Evolutionary conservation across 805 yeast genomes (phyloP).

Genomic region (Hemisphaericaspora nanyangensis): DNA sequence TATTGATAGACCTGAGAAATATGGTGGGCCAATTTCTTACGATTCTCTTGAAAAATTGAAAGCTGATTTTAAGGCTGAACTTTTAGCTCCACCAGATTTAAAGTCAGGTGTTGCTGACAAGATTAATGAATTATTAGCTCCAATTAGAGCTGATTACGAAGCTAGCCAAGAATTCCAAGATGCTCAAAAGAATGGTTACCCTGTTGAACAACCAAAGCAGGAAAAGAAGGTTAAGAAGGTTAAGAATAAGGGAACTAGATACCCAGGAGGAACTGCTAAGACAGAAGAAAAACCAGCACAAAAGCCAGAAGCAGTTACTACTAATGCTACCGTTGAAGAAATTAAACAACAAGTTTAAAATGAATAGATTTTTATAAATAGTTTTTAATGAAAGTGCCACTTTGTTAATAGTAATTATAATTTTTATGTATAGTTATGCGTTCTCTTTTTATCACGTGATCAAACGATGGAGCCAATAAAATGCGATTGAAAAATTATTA

Average conservation of each 20-base stretch:
- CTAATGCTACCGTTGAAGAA: slow-evolving; percentile 1
- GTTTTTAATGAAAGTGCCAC: not conserved
- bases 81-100: slow-evolving; percentile 88
- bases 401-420: too few species aligned
- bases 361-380: slow-evolving; percentile 13
- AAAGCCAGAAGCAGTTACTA: not conserved
- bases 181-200: slow-evolving; percentile 78
- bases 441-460: not conserved
- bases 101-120: slow-evolving; percentile 88
- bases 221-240: slow-evolving; percentile 70
- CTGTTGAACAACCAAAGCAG: slow-evolving; percentile 59
- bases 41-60: slow-evolving; percentile 63
- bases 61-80: slow-evolving; percentile 66
- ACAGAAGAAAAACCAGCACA: slow-evolving; percentile 9
- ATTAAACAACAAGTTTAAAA: slow-evolving; percentile 32
- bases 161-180: slow-evolving; percentile 68
- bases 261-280: slow-evolving; percentile 61
- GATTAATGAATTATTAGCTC: slow-evolving; percentile 75
- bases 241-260: slow-evolving; percentile 85
- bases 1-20: slow-evolving; percentile 91
- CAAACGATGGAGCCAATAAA: slow-evolving; percentile 17
- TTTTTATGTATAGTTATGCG: too few species aligned
- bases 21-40: slow-evolving; percentile 89
- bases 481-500: slow-evolving; percentile 14
- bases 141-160: slow-evolving; percentile 70